Evolutionary conservation across 75 land plant genomes (phyloP).

Genomic region (Larix kaempferi): DNA sequence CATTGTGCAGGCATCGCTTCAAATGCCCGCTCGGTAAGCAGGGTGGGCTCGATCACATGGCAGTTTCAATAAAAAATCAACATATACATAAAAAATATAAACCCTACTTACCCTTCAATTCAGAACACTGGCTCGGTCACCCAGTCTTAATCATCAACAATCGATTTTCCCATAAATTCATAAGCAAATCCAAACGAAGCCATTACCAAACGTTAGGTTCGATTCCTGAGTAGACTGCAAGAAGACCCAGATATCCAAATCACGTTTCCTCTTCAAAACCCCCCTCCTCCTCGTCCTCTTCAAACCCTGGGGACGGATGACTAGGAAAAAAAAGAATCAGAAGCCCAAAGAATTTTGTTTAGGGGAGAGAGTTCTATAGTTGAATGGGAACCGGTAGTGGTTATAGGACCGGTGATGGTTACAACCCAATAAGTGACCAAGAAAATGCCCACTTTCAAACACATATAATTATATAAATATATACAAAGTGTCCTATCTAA

Average conservation of each 20-base stretch:
- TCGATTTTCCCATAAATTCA: neutral
- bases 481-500: too few species aligned
- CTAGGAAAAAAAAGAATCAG: neutral
- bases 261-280: neutral
- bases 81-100: neutral
- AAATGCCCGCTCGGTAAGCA: neutral
- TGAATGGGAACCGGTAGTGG: too few species aligned
- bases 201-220: neutral
- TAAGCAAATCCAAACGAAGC: neutral
- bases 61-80: neutral
- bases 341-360: neutral
- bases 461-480: too few species aligned
- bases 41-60: neutral
- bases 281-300: neutral
- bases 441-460: too few species aligned
- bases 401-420: too few species aligned
- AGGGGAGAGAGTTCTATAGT: too few species aligned
- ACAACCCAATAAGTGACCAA: too few species aligned
- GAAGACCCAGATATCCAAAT: neutral
- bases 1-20: conserved; percentile 1
- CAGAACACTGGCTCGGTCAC: neutral
- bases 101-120: neutral
- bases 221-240: neutral
- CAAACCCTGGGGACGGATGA: conserved; percentile 7
- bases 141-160: neutral